phyloP scores from a whole-genome alignment of 179 eudicot genomes.

The Pouteria campechiana region DNA sequence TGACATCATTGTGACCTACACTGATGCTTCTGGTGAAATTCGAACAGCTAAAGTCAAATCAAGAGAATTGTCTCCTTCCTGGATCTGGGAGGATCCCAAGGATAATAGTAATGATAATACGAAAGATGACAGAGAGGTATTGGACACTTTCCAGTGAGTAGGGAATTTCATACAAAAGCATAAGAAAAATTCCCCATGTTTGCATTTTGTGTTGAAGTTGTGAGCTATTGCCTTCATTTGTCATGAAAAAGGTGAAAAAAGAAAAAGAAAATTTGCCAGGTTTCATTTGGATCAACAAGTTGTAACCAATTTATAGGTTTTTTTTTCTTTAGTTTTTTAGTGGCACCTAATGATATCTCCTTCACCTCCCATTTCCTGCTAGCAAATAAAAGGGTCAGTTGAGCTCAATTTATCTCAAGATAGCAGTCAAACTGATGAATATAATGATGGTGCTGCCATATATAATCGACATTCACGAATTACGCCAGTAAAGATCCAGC shows the following conservation, averaged over 20 bases:
- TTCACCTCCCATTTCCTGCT: constrained; percentile 5
- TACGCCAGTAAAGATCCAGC: constrained; percentile 71
- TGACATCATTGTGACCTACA: constrained; percentile 87
- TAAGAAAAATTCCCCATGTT: too few relatives aligned
- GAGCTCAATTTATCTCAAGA: constrained; percentile 26
- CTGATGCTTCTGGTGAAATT: constrained; percentile 63
- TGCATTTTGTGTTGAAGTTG: background rate
- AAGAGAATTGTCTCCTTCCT: constrained; percentile 78
- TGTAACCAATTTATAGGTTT: background rate
- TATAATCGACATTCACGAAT: constrained; percentile 15
- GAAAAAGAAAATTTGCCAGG: background rate
- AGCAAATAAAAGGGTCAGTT: constrained; percentile 30
- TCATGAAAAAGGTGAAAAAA: background rate
- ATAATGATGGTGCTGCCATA: constrained; percentile 20
- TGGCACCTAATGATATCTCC: background rate
- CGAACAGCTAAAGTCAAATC: constrained; percentile 66
- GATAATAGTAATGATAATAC: constrained; percentile 20
- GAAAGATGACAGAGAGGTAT: constrained; percentile 34
- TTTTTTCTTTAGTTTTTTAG: background rate
- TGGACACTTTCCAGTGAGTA: too few relatives aligned
- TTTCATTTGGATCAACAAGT: background rate
- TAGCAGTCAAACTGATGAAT: constrained; percentile 15
- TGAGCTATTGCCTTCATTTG: background rate
- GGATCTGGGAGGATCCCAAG: constrained; percentile 79
- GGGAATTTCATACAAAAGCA: too few relatives aligned